Conservation (phyloP, 768 basidiomycete species). For the Mycena belliarum region DNA sequence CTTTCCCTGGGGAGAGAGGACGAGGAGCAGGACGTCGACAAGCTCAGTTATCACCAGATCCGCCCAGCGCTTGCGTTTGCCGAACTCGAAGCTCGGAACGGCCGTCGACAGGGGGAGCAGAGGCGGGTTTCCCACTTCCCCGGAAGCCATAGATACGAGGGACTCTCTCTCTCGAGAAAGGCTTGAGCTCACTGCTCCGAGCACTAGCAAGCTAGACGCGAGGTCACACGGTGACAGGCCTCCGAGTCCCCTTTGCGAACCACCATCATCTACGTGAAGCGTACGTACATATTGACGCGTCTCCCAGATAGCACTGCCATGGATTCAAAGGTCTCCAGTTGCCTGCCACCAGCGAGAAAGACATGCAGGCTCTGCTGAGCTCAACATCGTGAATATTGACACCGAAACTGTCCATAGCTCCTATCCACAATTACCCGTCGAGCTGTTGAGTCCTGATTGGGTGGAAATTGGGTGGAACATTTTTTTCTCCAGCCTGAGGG, state of each 20-base stretch:
- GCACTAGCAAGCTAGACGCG: background rate
- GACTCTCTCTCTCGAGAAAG: too few species aligned
- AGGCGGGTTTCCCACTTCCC: background rate
- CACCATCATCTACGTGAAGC: background rate
- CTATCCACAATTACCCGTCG: too few species aligned
- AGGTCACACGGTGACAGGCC: background rate
- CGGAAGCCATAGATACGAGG: constrained; percentile 4
- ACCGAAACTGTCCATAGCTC: too few species aligned
- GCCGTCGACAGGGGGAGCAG: constrained; percentile 6
- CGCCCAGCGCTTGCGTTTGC: constrained; percentile 84
- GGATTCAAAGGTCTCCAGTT: background rate
- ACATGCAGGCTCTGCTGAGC: too few species aligned
- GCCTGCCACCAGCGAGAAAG: too few species aligned
- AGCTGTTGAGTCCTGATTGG: too few species aligned
- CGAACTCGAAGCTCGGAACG: constrained; percentile 70
- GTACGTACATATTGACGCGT: background rate
- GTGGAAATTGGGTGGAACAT: too few species aligned
- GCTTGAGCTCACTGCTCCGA: background rate
- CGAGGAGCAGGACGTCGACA: constrained; percentile 68
- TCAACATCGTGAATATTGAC: too few species aligned
- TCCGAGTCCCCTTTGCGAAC: too few species aligned
- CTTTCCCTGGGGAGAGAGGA: constrained; percentile 62
- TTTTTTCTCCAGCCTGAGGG: too few species aligned
- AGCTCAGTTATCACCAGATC: constrained; percentile 78
- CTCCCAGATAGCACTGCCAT: background rate